Evolutionary conservation across 1,284 basidiomycete genomes (phyloP), one percentile per base, ranked within the genome.

Genomic region (Moesziomyces parantarcticus): DNA sequence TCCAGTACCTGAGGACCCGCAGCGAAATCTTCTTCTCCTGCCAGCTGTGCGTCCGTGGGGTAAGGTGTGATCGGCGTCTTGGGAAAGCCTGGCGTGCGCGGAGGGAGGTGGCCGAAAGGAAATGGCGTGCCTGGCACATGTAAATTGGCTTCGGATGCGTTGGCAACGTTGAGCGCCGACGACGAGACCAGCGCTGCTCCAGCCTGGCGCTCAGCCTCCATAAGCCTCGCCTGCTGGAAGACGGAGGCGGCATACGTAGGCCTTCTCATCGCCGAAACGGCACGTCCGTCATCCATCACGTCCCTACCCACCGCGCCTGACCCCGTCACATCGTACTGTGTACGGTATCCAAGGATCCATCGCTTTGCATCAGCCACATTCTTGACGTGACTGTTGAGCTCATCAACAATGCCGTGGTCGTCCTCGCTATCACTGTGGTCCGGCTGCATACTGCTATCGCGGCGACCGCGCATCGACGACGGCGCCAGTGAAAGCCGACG

Each of bases 201-300:
- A 3, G 53, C 64, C 36, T 57, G 53, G 6, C 58, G 51, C 16
- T 69, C 66, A 2, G 59, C 52, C 32, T 69, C 66, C 55, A 69
- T 69, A 2, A 69, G 49, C 9, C 59, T 45, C 1, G 66, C 58
- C 45, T 69, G 66, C 23, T 63, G 66, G 52, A 69, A 69, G 23
- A 69, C 59, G 45, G 66, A 69, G 6, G 66, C 66, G 5, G 66
- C 66, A 34, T 69, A 69, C 3, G 66, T 61, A 1, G 66, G 66
- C 16, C 66, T 55, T 40, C 66, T 47, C 59, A 69, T 62, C n/a
- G 50, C 41, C 18, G 46, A 34, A 22, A 60, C 45, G 4, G 57
- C 32, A 25, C 53, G 54, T 14, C 51, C 32, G 7, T 66, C 63
- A 21, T 52, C 57, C 11, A 47, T 26, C 21, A 54, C 32, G n/a